Conservation (phyloP, 352 stramenopile species). For the Pythium guiyangense region DNA sequence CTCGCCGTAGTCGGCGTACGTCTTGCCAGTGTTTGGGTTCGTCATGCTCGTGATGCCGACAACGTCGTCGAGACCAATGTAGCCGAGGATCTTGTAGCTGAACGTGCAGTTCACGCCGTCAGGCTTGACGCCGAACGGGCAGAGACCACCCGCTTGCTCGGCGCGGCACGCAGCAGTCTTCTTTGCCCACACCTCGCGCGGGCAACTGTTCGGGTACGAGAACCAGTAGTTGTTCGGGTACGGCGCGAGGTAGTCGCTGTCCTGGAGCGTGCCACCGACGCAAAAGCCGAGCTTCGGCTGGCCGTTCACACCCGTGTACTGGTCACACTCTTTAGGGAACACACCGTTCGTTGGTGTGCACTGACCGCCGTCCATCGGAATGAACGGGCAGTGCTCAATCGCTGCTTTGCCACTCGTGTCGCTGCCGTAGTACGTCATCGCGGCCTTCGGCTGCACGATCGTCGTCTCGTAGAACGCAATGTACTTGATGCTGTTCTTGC, state of each 20-base stretch:
- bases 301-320: slow-evolving; percentile 43
- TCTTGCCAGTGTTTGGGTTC: no score
- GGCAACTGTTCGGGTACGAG: slow-evolving; percentile 77
- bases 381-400: slow-evolving; percentile 45
- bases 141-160: slow-evolving; percentile 38
- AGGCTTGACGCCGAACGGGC: slow-evolving; percentile 36
- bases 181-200: slow-evolving; percentile 24
- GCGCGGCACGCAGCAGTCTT: slow-evolving; percentile 41
- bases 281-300: slow-evolving; percentile 43
- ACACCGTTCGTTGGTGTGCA: slow-evolving; percentile 36
- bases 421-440: slow-evolving; percentile 42
- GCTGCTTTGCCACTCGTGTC: slow-evolving; percentile 13
- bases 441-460: slow-evolving; percentile 32
- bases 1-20: slow-evolving; percentile 45
- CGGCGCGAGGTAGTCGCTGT: slow-evolving; percentile 47
- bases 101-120: slow-evolving; percentile 62
- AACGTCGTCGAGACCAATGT: slow-evolving; percentile 57
- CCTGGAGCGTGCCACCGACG: slow-evolving; percentile 32
- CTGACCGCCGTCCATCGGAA: slow-evolving; percentile 53
- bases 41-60: no score
- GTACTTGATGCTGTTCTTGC: slow-evolving; percentile 58
- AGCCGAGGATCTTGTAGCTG: slow-evolving; percentile 58
- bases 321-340: slow-evolving; percentile 38
- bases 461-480: slow-evolving; percentile 64
- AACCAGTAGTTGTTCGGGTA: slow-evolving; percentile 82